Percentiles rank a stretch among this genome's conserved stretches.
phyloP scores from a whole-genome alignment of 2,329 filamentous ascomycete genomes.

The Drechslerella coelobrocha region DNA sequence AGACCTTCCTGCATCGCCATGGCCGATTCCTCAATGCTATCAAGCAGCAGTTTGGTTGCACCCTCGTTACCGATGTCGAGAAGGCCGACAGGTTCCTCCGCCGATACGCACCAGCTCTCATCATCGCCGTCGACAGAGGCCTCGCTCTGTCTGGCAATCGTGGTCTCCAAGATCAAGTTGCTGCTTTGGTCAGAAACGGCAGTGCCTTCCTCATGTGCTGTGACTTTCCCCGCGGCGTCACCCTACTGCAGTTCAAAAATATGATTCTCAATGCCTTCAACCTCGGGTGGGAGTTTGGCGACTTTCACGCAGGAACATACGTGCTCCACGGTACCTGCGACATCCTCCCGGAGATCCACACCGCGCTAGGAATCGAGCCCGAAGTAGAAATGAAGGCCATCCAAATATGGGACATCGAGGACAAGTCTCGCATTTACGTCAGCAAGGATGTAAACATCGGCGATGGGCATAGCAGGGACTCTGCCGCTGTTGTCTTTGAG shows the following conservation, averaged over 20 bases:
- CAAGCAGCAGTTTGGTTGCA: conserved; percentile 1
- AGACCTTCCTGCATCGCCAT: conserved; percentile 12
- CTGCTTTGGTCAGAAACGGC: conserved; percentile 14
- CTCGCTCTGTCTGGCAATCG: conserved; percentile 22
- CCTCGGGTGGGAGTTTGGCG: conserved; percentile 26
- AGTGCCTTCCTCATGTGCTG: conserved; percentile 33
- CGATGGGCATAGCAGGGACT: neutral
- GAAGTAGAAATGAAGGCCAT: conserved; percentile 23
- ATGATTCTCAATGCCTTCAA: conserved; percentile 39
- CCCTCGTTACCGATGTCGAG: neutral
- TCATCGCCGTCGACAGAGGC: conserved; percentile 22
- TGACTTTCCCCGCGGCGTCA: conserved; percentile 26
- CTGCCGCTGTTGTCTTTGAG: conserved; percentile 18
- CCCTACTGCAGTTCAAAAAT: conserved; percentile 2
- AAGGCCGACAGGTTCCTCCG: conserved; percentile 12
- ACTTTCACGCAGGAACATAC: conserved; percentile 8
- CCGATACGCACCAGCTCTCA: conserved; percentile 11
- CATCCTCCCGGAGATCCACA: conserved; percentile 11
- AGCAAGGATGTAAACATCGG: conserved; percentile 3
- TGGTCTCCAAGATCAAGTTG: conserved; percentile 20
- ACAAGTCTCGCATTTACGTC: conserved; percentile 28
- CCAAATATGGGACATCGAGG: conserved; percentile 6
- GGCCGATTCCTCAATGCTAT: conserved; percentile 12
- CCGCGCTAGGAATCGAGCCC: neutral
- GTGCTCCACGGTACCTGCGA: conserved; percentile 9